Evolutionary conservation across 768 basidiomycete genomes (phyloP), one percentile per base, ranked within the genome.

Genomic region (Podaxis mareebaensis): DNA sequence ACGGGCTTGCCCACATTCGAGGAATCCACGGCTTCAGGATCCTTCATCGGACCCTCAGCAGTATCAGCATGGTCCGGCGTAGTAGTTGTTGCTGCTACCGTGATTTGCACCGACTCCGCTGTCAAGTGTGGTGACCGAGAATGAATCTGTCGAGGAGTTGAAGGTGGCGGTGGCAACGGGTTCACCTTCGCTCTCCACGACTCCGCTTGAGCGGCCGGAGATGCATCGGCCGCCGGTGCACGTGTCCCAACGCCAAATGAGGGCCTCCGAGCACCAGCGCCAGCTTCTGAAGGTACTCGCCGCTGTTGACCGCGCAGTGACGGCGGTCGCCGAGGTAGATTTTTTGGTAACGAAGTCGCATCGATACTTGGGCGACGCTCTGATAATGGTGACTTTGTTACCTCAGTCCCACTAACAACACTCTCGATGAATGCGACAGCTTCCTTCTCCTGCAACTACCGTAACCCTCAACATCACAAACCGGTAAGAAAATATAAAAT

Each of bases 21-120:
- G 67, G 92, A 94, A 69, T 93, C 91, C 6, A 94, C 84, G n/a
- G 90, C 83, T 68, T 93, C 91, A 3, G 93, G 80, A 60, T 86
- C 83, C 67, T 89, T 90, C 22, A 82, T 84, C 3, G 80, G 73
- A 59, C 75, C 73, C 46, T 79, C 73, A 17, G 76, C 75, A n/a
- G 89, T 74, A 20, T 79, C 72, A 62, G 78, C 79, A 33, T 78
- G 79, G 30, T 81, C 79, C 12, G 78, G 64, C 24, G 78, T 75
- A 13, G 77, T 71, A 4, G 78, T 17, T 54, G 53, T 46, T 12
- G 40, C 15, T 17, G 59, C 12, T 39, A 40, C 20, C 3, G 38
- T 20, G 10, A 46, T 15, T 51, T 48, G 46, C 13, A 33, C 13
- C 38, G 60, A 15, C 13, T 44, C 53, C 40, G 53, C 26, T 13